Percentiles rank a stretch among this genome's conserved stretches.
Evolutionary conservation across 2,329 filamentous ascomycete genomes (phyloP).

Genomic region (Pseudocercospora macadamiae): DNA sequence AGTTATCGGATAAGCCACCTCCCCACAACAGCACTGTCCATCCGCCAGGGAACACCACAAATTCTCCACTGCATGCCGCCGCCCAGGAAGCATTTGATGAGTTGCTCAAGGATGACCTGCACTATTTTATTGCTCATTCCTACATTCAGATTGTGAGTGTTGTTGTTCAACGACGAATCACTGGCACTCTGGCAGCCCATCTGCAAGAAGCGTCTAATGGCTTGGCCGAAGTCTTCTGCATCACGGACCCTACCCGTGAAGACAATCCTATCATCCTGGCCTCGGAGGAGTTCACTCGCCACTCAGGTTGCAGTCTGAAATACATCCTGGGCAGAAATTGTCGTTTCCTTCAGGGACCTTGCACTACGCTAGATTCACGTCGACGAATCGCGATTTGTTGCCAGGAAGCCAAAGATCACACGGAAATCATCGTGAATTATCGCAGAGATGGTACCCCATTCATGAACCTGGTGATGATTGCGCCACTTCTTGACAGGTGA

Average conservation of each 20-base stretch:
- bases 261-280: constrained; percentile 78
- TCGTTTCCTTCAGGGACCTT: constrained; percentile 74
- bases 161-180: constrained; percentile 68
- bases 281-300: constrained; percentile 73
- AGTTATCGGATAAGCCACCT: constrained; percentile 50
- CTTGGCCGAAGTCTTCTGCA: constrained; percentile 73
- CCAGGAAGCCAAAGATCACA: constrained; percentile 65
- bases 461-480: constrained; percentile 76
- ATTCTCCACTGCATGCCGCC: constrained; percentile 59
- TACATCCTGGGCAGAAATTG: constrained; percentile 77
- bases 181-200: constrained; percentile 64
- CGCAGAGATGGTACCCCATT: constrained; percentile 75
- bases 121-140: constrained; percentile 69
- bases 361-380: constrained; percentile 66
- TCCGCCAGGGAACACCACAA: constrained; percentile 54
- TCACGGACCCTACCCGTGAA: constrained; percentile 70
- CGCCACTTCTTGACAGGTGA: constrained; percentile 64
- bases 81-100: constrained; percentile 65
- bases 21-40: constrained; percentile 39
- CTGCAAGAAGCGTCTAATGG: constrained; percentile 70
- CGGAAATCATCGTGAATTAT: constrained; percentile 73
- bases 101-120: constrained; percentile 67
- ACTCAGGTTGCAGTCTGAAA: constrained; percentile 72
- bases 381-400: constrained; percentile 64
- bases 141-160: constrained; percentile 69